Evolutionary conservation across 768 basidiomycete species (phyloP), one percentile per base, ranked within the genome.

Genomic region (Trametes punicea): DNA sequence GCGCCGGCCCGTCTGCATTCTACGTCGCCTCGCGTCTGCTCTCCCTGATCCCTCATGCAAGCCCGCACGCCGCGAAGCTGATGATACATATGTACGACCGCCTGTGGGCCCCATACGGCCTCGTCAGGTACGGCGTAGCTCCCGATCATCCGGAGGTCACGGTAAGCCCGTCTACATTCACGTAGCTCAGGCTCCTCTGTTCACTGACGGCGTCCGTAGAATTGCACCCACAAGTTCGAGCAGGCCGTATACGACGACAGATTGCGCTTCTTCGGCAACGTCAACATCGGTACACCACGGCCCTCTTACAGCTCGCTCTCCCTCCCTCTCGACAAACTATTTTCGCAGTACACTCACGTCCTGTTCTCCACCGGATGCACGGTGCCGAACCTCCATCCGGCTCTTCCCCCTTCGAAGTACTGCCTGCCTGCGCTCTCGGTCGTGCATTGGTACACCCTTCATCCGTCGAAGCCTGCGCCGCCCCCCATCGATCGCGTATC

Each of bases 101-200:
- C 30, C 77, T 96, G 10, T 98, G 95, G 82, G 85, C 93, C 26
- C 96, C 96, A 10, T 91, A 97, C 67, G 97, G 97, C 0, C 79
- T 98, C 1, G 94, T 97, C 3, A 78, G 97, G 41, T 99, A 95
- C 66, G 95, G 97, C 0, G 95, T 99, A 13, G 96, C 97, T 10
- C 96, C 96, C 40, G 96, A 98, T 74, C 96, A 98, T 71, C 93
- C 97, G 9, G 96, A 98, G 75, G 95, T 98, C 70, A 99, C 98
- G 83, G 96, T 82, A 63, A 39, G 73, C 58, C 29, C 34, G 26
- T n/a, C n/a, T n/a, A n/a, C 29, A 31, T 26, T 15, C 13, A 2
- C 7, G 6, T 23, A 8, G 64, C 49, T 51, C 57, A 38, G 29
- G 25, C 3, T 4, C 15, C 11, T 16, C 7, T 30, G 23, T 18